phyloP scores from a whole-genome alignment of 2,329 filamentous ascomycete species.

The Colletotrichum nymphaeae region DNA sequence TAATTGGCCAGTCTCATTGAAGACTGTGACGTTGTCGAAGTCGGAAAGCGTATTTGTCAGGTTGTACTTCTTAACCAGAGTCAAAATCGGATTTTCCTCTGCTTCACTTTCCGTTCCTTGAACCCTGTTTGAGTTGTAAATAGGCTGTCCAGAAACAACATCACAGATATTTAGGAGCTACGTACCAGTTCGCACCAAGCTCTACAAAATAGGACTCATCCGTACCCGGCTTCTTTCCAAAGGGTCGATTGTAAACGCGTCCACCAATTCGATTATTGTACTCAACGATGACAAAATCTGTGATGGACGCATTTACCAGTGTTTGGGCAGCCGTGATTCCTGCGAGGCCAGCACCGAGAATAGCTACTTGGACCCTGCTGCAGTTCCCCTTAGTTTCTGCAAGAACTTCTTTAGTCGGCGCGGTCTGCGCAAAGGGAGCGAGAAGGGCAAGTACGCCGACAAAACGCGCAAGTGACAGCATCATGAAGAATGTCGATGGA shows the following conservation, averaged over 20 bases:
- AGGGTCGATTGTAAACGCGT: conserved; percentile 66
- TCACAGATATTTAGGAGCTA: neutral
- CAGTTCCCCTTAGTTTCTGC: conserved; percentile 29
- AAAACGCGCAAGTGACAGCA: neutral
- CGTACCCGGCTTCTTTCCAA: conserved; percentile 62
- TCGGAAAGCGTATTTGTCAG: conserved; percentile 68
- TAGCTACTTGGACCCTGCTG: conserved; percentile 51
- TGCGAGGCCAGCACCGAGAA: conserved; percentile 69
- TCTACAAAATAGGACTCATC: conserved; percentile 67
- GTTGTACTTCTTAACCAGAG: conserved; percentile 68
- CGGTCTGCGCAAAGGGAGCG: neutral
- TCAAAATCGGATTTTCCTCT: conserved; percentile 71
- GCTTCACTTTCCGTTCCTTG: conserved; percentile 38
- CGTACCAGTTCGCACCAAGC: conserved; percentile 73
- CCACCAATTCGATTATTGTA: conserved; percentile 73
- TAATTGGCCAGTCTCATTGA: conserved; percentile 65
- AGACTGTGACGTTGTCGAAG: conserved; percentile 68
- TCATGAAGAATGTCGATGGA: neutral
- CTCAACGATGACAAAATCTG: conserved; percentile 74
- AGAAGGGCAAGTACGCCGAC: neutral
- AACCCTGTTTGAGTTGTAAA: neutral
- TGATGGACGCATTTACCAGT: conserved; percentile 68
- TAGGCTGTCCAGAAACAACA: neutral
- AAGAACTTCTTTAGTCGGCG: neutral
- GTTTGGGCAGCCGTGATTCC: conserved; percentile 75